A percentile compares a stretch with the other conserved stretches of the same genome.
phyloP scores from a whole-genome alignment of 2,329 filamentous ascomycete species.

The Ophiostoma himal-ulmi region DNA sequence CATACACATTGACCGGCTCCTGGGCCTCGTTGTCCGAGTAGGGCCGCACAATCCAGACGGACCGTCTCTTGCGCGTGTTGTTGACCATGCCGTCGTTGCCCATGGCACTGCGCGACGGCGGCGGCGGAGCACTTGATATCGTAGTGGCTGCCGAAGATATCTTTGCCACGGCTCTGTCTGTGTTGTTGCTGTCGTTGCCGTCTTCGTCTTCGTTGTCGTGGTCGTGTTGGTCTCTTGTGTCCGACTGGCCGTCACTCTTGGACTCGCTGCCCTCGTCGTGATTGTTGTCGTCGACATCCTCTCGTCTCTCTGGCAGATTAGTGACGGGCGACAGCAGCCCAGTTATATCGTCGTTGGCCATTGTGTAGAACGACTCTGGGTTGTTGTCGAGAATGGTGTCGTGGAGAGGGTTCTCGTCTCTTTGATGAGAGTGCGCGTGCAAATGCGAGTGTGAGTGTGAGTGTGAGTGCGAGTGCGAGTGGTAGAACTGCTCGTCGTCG shows the following conservation, averaged over 20 bases:
- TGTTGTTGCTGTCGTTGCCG: slow-evolving; percentile 23
- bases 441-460: no score
- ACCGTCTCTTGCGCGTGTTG: slow-evolving; percentile 26
- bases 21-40: slow-evolving; percentile 27
- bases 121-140: background rate
- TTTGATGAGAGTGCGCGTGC: background rate
- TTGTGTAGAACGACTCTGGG: slow-evolving; percentile 30
- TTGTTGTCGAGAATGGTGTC: slow-evolving; percentile 23
- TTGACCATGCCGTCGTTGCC: slow-evolving; percentile 12
- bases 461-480: background rate
- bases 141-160: slow-evolving; percentile 6
- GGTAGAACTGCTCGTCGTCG: slow-evolving; percentile 13
- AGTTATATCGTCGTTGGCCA: slow-evolving; percentile 25
- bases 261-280: background rate
- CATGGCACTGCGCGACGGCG: slow-evolving; percentile 6
- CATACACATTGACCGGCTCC: slow-evolving; percentile 29
- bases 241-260: background rate
- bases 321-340: slow-evolving; percentile 12
- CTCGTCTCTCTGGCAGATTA: background rate
- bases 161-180: background rate
- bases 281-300: background rate
- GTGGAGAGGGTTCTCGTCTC: background rate
- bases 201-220: background rate
- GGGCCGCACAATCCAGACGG: slow-evolving; percentile 32
- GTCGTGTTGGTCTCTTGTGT: background rate